Base-by-base conservation (phyloP, 148 eudicot species). In the Chenopodium quinoa region DNA sequence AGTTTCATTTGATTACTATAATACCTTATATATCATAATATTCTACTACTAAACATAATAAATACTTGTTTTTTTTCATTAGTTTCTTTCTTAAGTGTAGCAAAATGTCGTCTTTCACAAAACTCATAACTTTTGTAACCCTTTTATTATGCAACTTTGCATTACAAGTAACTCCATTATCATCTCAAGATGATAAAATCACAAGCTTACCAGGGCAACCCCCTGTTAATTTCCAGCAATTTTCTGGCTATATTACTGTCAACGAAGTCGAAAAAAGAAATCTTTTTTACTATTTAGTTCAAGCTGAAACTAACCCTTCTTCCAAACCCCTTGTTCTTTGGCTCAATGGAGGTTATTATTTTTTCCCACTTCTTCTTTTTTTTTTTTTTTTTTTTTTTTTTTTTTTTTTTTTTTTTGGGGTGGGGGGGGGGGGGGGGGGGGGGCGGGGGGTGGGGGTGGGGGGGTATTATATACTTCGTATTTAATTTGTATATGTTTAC, bases 291-390 rank as follows among this genome's bases (percentile, higher is more conserved):
- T 94, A 91, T 81, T 89, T 91, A 84, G 90, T 89, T 62, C 86
- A 94, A 86, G 90, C 95, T 65, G 82, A 94, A 82, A 80, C 82
- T 2, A 81, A 77, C 22, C 88, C 88, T 78, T 78, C 88, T 76
- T 81, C 91, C 52, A 90, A 84, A 71, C 94, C 94, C 50, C 94
- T 94, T 76, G 94, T 89, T 81, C 89, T 91, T 23, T 91, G 98
- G 96, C 88, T 94, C 73, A 94, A 90, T 89, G 96, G 94, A 92
- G 97, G 97, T 93, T 40, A 27, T 34, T 37, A 5, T 0, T 5
- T 19, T 27, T 27, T 60, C 22, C n/a, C 27, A 50, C 29, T 27
- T 27, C 27, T 48, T n/a, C n/a, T n/a, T n/a, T n/a, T n/a, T n/a
- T n/a, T n/a, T n/a, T n/a, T n/a, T 14, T 63, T 4, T 23, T 4